Base-by-base conservation (phyloP, 805 yeast genomes). In the Candida ulmi region DNA sequence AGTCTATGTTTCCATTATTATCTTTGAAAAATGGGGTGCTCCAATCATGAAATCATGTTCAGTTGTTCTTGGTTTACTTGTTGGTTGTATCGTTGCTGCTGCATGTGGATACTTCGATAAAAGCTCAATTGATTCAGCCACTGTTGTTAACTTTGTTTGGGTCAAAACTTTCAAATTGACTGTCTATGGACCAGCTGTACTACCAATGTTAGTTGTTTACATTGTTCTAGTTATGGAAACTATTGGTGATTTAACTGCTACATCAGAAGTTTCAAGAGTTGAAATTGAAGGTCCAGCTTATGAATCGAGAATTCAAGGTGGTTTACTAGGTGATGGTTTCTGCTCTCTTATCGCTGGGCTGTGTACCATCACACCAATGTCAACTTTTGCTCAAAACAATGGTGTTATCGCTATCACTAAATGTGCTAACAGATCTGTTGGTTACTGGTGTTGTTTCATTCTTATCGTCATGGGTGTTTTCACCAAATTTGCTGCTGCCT, bases 41-140 rank as follows among this genome's bases (percentile, higher is more conserved):
- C 97, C 97, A 40, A 83, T 88, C 53, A 84, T 88, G 93, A 87
- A 83, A 58, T 85, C 95, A 1, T 87, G 95, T 70, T 90, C 96
- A 2, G 95, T 88, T 36, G 83, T 88, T 48, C 65, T 83, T 23
- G 96, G 96, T 33, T 69, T 88, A 41, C 62, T 88, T 17, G 79
- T 86, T 29, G 96, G 96, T 30, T 88, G 96, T 65, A 85, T 88
- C 43, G 93, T 88, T 33, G 95, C 93, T 26, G 95, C 91, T 44
- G 96, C 95, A 9, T 77, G 86, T 60, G 93, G 93, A 15, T 88
- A 88, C 67, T 88, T 88, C 55, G 73, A 74, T 48, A 64, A 68
- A 35, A 53, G 68, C 2, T 55, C 66, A 13, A 83, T 88, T 48
- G 76, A 75, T 40, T 64, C 65, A 19, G 95, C 96, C 11, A 91